A percentile compares a stretch with the other conserved stretches of the same genome.
Evolutionary conservation across 805 yeast species (phyloP).

Genomic region (Pichia heedii): DNA sequence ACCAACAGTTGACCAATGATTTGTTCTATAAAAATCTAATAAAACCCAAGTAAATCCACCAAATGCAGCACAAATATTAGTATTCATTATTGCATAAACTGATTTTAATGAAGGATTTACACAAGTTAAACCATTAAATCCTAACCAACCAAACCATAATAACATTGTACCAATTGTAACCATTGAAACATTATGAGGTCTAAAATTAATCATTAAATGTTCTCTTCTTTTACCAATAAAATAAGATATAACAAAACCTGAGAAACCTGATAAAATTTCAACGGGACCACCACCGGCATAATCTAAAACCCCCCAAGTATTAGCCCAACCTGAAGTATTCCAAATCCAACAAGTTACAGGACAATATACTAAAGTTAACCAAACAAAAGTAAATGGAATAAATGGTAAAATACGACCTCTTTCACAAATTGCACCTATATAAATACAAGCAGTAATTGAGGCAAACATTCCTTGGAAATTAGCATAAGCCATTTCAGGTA

Average conservation of each 20-base stretch:
- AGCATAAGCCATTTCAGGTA: slow-evolving; percentile 82
- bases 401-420: slow-evolving; percentile 85
- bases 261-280: slow-evolving; percentile 84
- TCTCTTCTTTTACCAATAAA: slow-evolving; percentile 70
- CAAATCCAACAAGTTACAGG: slow-evolving; percentile 96
- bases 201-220: slow-evolving; percentile 72
- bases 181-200: slow-evolving; percentile 92
- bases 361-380: slow-evolving; percentile 89
- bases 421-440: slow-evolving; percentile 90
- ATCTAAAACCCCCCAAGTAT: slow-evolving; percentile 84
- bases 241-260: slow-evolving; percentile 79
- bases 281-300: slow-evolving; percentile 99
- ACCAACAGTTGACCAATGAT: slow-evolving; percentile 91
- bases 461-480: slow-evolving; percentile 85
- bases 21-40: slow-evolving; percentile 79
- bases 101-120: slow-evolving; percentile 75
- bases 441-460: slow-evolving; percentile 84
- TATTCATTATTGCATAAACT: slow-evolving; percentile 83
- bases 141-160: slow-evolving; percentile 94
- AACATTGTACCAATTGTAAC: slow-evolving; percentile 81
- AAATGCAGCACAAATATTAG: slow-evolving; percentile 80
- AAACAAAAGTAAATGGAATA: slow-evolving; percentile 69
- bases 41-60: slow-evolving; percentile 92
- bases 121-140: slow-evolving; percentile 89
- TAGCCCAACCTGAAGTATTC: slow-evolving; percentile 92